Evolutionary conservation across 2,329 filamentous ascomycete genomes (phyloP).

Genomic region (Colletotrichum eremochloae): DNA sequence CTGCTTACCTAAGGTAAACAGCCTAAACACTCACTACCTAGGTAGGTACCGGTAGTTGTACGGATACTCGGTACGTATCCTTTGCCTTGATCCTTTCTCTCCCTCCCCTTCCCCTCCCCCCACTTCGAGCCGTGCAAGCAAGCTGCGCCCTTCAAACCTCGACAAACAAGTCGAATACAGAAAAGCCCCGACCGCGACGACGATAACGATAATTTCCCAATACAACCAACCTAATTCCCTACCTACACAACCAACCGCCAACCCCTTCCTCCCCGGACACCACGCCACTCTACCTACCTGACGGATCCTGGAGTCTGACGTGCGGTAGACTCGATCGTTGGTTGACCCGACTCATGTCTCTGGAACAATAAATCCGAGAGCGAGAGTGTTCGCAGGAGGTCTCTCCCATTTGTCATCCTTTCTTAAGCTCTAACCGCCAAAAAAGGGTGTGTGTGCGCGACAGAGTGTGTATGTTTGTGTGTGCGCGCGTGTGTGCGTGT

Average conservation of each 20-base stretch:
- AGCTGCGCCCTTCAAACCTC: background rate
- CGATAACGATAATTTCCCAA: background rate
- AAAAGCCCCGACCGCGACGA: background rate
- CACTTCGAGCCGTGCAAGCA: background rate
- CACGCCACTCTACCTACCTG: too few species aligned
- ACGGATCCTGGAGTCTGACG: background rate
- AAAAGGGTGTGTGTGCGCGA: background rate
- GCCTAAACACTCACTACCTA: too few species aligned
- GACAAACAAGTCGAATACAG: constrained; percentile 2
- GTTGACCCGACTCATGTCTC: constrained; percentile 24
- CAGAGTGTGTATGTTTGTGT: background rate
- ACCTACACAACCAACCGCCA: background rate
- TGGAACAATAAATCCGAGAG: constrained; percentile 22
- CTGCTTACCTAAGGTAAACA: background rate
- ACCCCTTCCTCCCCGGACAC: background rate
- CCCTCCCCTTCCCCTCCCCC: constrained; percentile 12
- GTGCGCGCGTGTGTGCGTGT: constrained; percentile 2
- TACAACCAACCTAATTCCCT: background rate
- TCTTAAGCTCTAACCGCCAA: background rate
- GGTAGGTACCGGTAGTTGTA: too few species aligned
- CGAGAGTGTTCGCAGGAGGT: constrained; percentile 15
- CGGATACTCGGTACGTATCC: background rate
- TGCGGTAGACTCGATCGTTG: constrained; percentile 1
- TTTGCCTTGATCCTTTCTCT: background rate
- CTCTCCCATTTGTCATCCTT: constrained; percentile 32